These are phyloP conservation scores for Dactylonectria macrodidyma DNA, from an alignment of 2,329 filamentous ascomycete species.

Conservation along the genomic window DNA sequence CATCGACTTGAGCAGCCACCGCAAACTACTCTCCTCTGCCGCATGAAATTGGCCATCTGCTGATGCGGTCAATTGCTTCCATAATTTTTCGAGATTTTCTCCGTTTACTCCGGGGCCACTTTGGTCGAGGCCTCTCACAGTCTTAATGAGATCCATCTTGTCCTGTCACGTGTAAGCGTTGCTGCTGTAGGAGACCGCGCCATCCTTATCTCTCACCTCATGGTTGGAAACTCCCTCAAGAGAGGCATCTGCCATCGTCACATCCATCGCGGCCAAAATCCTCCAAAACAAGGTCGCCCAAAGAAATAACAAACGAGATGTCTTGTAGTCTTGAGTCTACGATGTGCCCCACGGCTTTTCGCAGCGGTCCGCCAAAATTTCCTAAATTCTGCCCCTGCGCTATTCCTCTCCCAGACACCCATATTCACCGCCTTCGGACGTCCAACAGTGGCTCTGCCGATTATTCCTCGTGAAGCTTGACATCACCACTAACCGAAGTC, in stretches of 20 bases:
- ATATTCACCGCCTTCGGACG: conserved; percentile 61
- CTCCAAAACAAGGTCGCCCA: conserved; percentile 21
- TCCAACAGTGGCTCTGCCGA: conserved; percentile 54
- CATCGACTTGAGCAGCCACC: conserved; percentile 76
- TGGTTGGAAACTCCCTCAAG: conserved; percentile 9
- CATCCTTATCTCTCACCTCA: conserved; percentile 35
- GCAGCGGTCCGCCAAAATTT: conserved; percentile 56
- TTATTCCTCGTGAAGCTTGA: conserved; percentile 56
- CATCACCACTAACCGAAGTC: conserved; percentile 50
- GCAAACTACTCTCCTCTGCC: conserved; percentile 70
- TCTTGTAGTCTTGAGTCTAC: conserved; percentile 30
- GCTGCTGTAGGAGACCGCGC: conserved; percentile 14
- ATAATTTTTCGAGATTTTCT: conserved; percentile 65
- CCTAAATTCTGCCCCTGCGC: conserved; percentile 61
- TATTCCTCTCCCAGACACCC: conserved; percentile 41
- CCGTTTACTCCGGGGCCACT: conserved; percentile 60
- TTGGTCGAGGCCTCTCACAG: conserved; percentile 70
- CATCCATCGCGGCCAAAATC: conserved; percentile 37
- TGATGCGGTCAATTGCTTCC: conserved; percentile 62
- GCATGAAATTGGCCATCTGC: conserved; percentile 63
- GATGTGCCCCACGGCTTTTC: conserved; percentile 47
- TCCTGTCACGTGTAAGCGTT: conserved; percentile 48
- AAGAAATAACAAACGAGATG: conserved; percentile 29
- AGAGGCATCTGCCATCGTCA: conserved; percentile 38
- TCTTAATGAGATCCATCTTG: conserved; percentile 62